These are phyloP conservation scores for Globisporangium lucens DNA, from an alignment of 352 stramenopile species.

Conservation along the genomic window DNA sequence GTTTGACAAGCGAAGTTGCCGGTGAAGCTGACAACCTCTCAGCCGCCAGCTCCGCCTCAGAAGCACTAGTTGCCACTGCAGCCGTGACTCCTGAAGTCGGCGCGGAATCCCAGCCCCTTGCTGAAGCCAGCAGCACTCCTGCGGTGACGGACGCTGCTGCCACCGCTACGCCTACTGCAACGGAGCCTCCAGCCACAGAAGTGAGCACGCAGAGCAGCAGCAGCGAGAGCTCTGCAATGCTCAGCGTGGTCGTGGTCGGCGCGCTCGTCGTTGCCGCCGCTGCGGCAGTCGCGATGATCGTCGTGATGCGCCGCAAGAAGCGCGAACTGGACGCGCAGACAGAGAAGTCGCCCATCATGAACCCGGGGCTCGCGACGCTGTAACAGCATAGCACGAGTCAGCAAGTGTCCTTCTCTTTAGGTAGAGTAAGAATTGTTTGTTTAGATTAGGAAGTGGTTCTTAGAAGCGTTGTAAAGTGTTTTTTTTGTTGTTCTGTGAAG, in stretches of 20 bases:
- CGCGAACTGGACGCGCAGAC: slow-evolving; percentile 24
- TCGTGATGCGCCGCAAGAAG: slow-evolving; percentile 33
- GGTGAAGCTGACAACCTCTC: slow-evolving; percentile 8
- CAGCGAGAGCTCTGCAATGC: neutral
- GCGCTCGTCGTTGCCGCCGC: slow-evolving; percentile 18
- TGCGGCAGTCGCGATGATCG: slow-evolving; percentile 23
- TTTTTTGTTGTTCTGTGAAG: neutral
- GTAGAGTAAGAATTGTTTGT: no score
- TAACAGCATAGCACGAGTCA: slow-evolving; percentile 3
- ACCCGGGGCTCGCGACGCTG: slow-evolving; percentile 18
- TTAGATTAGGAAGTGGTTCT: no score
- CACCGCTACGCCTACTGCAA: neutral
- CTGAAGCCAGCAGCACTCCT: neutral
- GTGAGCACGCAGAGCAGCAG: slow-evolving; percentile 4
- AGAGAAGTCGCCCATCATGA: slow-evolving; percentile 26
- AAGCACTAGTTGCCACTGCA: neutral
- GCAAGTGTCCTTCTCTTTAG: no score
- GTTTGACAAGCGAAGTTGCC: neutral
- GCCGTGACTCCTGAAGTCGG: neutral
- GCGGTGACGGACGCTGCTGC: neutral
- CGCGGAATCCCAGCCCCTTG: neutral
- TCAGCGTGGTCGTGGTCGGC: slow-evolving; percentile 16
- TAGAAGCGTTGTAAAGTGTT: no score
- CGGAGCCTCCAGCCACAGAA: neutral
- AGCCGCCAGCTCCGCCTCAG: neutral